Evolutionary conservation across 2,329 filamentous ascomycete genomes (phyloP).

Genomic region (Juglanconis oblonga): DNA sequence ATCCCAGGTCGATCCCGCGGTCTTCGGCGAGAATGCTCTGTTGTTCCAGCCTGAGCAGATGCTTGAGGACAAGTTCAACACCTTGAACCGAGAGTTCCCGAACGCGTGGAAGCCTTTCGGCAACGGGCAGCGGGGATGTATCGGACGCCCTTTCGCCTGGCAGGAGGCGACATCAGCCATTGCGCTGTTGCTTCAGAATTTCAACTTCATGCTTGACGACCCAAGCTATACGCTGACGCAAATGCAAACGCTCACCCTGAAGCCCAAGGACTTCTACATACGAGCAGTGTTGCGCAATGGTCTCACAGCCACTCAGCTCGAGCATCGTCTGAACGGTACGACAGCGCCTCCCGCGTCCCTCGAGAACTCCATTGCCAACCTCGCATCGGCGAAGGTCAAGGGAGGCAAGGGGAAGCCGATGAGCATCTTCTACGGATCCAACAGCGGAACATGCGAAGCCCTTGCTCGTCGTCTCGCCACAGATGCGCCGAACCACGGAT

Average conservation of each 20-base stretch:
- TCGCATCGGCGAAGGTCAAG: constrained; percentile 29
- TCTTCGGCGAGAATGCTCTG: constrained; percentile 63
- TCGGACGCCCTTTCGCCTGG: constrained; percentile 71
- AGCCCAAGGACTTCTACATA: constrained; percentile 63
- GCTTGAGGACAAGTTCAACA: constrained; percentile 65
- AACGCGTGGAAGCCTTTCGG: constrained; percentile 71
- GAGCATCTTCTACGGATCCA: constrained; percentile 67
- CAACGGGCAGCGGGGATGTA: constrained; percentile 58
- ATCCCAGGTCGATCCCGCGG: constrained; percentile 58
- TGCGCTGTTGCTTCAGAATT: constrained; percentile 67
- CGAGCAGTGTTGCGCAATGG: constrained; percentile 61
- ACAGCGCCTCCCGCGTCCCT: constrained; percentile 32
- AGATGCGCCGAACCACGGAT: constrained; percentile 59
- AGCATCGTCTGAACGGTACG: constrained; percentile 40
- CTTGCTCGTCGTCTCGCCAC: constrained; percentile 60
- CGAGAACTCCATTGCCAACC: constrained; percentile 41
- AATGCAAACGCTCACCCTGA: constrained; percentile 58
- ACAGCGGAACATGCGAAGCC: constrained; percentile 70
- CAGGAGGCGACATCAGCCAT: constrained; percentile 65
- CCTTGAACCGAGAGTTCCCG: constrained; percentile 56
- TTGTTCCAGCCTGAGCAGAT: constrained; percentile 71
- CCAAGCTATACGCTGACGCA: constrained; percentile 56
- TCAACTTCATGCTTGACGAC: constrained; percentile 63
- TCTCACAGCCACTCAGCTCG: constrained; percentile 43
- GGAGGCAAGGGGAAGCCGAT: constrained; percentile 40